Conservation (phyloP, 2,329 filamentous ascomycete genomes). For the Phaeosphaeriaceae sp. region DNA sequence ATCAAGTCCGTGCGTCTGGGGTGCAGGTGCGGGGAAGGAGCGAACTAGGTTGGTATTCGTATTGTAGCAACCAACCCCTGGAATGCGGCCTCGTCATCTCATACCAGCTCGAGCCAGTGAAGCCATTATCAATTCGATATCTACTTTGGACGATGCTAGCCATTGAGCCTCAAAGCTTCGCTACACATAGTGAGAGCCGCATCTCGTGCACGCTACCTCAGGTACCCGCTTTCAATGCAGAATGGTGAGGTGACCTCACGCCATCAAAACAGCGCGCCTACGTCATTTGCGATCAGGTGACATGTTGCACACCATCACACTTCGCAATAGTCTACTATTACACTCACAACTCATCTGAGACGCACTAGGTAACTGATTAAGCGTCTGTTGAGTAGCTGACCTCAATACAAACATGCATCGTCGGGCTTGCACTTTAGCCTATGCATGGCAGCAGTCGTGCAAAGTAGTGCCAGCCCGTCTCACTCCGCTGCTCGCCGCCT, state of each 20-base stretch:
- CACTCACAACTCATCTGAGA: too few species aligned
- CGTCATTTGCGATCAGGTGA: conserved; percentile 34
- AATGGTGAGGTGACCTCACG: conserved; percentile 39
- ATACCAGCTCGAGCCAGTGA: too few species aligned
- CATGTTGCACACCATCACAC: conserved; percentile 18
- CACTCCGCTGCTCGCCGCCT: too few species aligned
- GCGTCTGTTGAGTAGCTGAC: not conserved
- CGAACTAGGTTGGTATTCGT: too few species aligned
- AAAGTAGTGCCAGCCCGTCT: too few species aligned
- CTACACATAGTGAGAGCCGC: conserved; percentile 6
- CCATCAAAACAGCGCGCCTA: conserved; percentile 25
- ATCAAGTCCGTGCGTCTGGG: conserved; percentile 24
- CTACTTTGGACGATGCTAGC: conserved; percentile 14
- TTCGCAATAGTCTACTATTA: conserved; percentile 30
- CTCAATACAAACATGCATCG: too few species aligned
- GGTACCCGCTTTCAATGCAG: not conserved
- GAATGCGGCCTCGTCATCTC: conserved; percentile 15
- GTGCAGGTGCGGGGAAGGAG: conserved; percentile 29
- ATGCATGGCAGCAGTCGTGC: too few species aligned
- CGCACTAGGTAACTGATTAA: conserved; percentile 14
- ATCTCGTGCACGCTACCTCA: conserved; percentile 7
- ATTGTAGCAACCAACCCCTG: conserved; percentile 11
- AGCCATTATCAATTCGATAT: too few species aligned
- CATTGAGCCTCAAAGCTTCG: conserved; percentile 26
- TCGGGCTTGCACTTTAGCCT: too few species aligned